These are phyloP conservation scores for Potentilla sterilis DNA, from an alignment of 306 rosid species.

Conservation along the genomic window DNA sequence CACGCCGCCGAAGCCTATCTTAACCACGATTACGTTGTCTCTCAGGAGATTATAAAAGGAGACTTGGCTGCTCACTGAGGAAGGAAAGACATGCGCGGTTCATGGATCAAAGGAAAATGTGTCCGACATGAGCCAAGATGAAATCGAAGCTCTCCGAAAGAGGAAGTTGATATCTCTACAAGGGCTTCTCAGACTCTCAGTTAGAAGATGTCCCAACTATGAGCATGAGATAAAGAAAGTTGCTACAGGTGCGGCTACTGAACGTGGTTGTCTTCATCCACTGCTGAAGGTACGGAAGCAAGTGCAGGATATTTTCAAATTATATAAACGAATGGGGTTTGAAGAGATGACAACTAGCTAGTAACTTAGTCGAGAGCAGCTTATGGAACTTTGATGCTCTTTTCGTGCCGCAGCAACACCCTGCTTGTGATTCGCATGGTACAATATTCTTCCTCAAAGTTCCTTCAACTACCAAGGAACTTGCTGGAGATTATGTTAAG, in stretches of 20 bases:
- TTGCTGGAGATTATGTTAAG: slow-evolving; percentile 92
- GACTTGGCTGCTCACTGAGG: slow-evolving; percentile 68
- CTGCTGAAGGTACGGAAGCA: slow-evolving; percentile 82
- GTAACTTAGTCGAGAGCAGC: slow-evolving; percentile 96
- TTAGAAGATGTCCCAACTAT: slow-evolving; percentile 70
- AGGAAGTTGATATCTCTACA: slow-evolving; percentile 66
- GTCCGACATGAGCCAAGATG: slow-evolving; percentile 63
- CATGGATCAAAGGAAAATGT: too few relatives aligned
- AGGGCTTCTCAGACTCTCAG: slow-evolving; percentile 59
- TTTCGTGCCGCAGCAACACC: slow-evolving; percentile 99
- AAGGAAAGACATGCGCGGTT: slow-evolving; percentile 63
- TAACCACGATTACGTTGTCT: neutral
- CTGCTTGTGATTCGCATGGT: slow-evolving; percentile 97
- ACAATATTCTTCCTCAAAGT: slow-evolving; percentile 80
- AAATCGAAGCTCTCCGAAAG: slow-evolving; percentile 67
- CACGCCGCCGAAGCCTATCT: too few relatives aligned
- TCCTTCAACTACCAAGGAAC: slow-evolving; percentile 71
- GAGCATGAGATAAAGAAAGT: slow-evolving; percentile 77
- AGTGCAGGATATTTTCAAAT: slow-evolving; percentile 74
- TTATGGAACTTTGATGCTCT: slow-evolving; percentile 93
- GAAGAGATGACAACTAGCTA: slow-evolving; percentile 99
- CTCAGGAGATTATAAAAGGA: slow-evolving; percentile 79
- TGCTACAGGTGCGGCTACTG: slow-evolving; percentile 77
- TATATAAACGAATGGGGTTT: slow-evolving; percentile 92
- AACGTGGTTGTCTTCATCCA: slow-evolving; percentile 91